Percentiles rank a stretch among this genome's conserved stretches.
Conservation (phyloP, 495 filamentous ascomycete species). For the Tuber umbilicatum region DNA sequence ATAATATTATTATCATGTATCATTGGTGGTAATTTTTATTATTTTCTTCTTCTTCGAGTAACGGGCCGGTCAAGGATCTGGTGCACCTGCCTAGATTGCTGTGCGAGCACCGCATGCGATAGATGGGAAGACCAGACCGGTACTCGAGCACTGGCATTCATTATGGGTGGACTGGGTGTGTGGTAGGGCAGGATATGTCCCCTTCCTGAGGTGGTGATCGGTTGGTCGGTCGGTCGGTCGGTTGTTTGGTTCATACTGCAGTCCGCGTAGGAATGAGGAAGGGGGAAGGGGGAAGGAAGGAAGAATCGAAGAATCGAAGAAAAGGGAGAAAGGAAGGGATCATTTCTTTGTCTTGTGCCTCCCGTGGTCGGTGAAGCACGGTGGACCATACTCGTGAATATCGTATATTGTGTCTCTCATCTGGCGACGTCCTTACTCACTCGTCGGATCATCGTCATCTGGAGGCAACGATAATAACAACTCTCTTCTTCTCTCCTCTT, state of each 20-base stretch:
- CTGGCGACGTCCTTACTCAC: background rate
- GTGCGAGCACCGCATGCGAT: background rate
- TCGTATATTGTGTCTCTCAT: background rate
- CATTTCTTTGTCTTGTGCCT: background rate
- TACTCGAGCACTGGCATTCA: background rate
- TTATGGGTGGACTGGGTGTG: background rate
- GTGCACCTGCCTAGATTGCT: background rate
- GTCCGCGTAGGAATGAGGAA: too few species aligned
- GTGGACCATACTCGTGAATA: background rate
- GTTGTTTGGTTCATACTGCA: background rate
- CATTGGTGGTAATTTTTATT: background rate
- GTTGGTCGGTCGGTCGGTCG: background rate
- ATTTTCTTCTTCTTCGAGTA: background rate
- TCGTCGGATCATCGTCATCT: background rate
- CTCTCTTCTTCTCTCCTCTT: background rate
- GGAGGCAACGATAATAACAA: background rate
- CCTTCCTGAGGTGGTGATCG: background rate
- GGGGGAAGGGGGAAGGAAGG: background rate
- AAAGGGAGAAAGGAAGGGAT: background rate
- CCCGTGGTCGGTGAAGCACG: background rate
- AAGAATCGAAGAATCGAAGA: background rate
- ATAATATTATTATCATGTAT: too few species aligned
- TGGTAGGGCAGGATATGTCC: background rate
- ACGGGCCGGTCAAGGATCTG: background rate
- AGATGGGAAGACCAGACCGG: background rate